Evolutionary conservation across 352 stramenopile species (phyloP), one percentile per base, ranked within the genome.

Genomic region (Phytophthora pisi): DNA sequence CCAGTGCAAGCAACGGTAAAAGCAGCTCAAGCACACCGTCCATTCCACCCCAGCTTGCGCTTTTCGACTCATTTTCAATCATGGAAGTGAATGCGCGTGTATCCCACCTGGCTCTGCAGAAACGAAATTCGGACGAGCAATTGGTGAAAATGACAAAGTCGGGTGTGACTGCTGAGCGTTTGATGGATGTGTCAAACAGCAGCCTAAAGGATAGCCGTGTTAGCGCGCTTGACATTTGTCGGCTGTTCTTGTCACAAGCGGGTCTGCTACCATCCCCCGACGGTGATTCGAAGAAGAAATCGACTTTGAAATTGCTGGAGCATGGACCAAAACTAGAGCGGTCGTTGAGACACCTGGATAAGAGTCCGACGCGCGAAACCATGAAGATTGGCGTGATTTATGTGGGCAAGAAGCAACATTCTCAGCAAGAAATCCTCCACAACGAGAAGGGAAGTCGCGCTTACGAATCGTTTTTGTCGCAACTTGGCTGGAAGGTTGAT

Each of bases 311-410:
- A 45, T 64, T 95, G 20, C 58, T 95, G 7, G 86, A 94, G 16
- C 90, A 92, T 57, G 84, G 82, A 15, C 58, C 77, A 0, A 96
- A 92, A 46, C 73, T 96, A 0, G 86, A 95, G 57, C 77, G 89
- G 2, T 96, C 89, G 36, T 60, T 96, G 23, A 89, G 85, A 55
- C 84, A 96, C 57, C 65, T 96, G 52, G 89, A 96, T 60, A 91
- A 94, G 64, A 89, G 78, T n/a, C 89, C 87, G 8, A 90, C 84
- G 42, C 84, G 89, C n/a, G 89, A 96, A 73, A 96, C 89, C 3
- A 95, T 96, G 86, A 96, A 96, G 62, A 90, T 96, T 64, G 89
- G 89, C 18, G 79, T 96, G 18, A 91, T 96, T 53, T 96, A 95
- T 61, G 89, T 96, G 20, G 89, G 80, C 1, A 80, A 81, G 10